Evolutionary conservation across 805 yeast genomes (phyloP), one percentile per base, ranked within the genome.

Genomic region (Pichia cabralensis): DNA sequence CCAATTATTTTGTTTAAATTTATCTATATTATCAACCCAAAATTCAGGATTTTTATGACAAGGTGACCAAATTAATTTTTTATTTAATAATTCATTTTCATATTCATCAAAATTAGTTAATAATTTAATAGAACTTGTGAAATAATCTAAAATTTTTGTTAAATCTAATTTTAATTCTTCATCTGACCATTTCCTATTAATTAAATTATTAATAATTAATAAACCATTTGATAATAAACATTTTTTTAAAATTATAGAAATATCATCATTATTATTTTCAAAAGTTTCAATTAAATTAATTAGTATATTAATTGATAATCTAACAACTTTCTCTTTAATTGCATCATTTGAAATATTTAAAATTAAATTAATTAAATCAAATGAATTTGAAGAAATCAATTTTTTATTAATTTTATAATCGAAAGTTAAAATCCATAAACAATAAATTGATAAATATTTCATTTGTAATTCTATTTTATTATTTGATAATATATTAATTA

Each of bases 91-190:
- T 60, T 92, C 97, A 31, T 84, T 75, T 48, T 72, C 65, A 56
- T 89, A 92, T 56, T 88, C 96, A 52, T 92, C 97, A 56, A 89
- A 83, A 1, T 95, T 85, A 5, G 96, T 80, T 64, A 92, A 71
- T 45, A 73, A 75, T 31, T 77, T 71, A 41, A 80, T 86, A 31
- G 84, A 79, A 20, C 75, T 80, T 42, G 74, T 75, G 44, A 89
- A 68, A n/a, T 65, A 63, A 23, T 66, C 73, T 38, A 67, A 61
- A 44, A 92, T 64, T 22, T 60, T 54, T 16, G 62, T 64, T 46
- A 92, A 70, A 55, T 86, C 96, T 14, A 63, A 64, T 30, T 81
- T 72, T 48, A 92, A 71, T 56, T 92, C 98, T 42, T 84, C 92
- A 56, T 92, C 98, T 6, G 94, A 80, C 79, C 95, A 88, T 59